A percentile compares a stretch with the other conserved stretches of the same genome.
Conservation (phyloP, 2,329 filamentous ascomycete genomes). For the Clonostachys sp. region DNA sequence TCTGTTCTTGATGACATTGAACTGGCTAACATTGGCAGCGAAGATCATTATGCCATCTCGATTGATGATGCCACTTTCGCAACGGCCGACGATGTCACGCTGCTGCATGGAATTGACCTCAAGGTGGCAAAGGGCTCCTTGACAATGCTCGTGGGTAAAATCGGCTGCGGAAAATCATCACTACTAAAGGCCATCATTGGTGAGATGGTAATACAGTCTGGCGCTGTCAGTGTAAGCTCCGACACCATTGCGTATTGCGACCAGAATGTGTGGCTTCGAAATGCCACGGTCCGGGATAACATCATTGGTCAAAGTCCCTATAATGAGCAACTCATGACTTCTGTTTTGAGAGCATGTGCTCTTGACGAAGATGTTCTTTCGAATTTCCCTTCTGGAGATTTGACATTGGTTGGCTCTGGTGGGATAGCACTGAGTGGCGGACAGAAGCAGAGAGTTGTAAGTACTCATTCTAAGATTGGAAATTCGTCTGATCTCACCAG, state of each 20-base stretch:
- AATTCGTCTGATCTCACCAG: neutral
- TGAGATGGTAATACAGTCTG: conserved; percentile 5
- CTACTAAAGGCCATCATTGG: conserved; percentile 11
- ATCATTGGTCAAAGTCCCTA: conserved; percentile 13
- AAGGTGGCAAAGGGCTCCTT: conserved; percentile 1
- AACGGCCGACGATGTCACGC: neutral
- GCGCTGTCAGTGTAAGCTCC: conserved; percentile 6
- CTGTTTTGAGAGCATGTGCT: conserved; percentile 23
- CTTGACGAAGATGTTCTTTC: conserved; percentile 23
- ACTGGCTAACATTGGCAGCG: neutral
- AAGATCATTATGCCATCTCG: neutral
- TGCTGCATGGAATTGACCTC: conserved; percentile 1
- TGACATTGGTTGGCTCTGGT: conserved; percentile 30
- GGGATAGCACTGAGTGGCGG: conserved; percentile 37
- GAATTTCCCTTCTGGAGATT: conserved; percentile 19
- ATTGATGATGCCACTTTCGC: neutral
- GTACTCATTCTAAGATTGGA: conserved; percentile 4
- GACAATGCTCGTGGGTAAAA: conserved; percentile 4
- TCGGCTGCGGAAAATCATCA: conserved; percentile 10
- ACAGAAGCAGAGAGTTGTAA: conserved; percentile 33
- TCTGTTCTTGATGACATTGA: neutral
- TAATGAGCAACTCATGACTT: conserved; percentile 18
- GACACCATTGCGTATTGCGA: conserved; percentile 6
- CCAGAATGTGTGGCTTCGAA: conserved; percentile 9
- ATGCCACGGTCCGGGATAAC: conserved; percentile 14